These are phyloP conservation scores for Grosmannia penicillata DNA, from an alignment of 2,329 filamentous ascomycete species.

Conservation along the genomic window DNA sequence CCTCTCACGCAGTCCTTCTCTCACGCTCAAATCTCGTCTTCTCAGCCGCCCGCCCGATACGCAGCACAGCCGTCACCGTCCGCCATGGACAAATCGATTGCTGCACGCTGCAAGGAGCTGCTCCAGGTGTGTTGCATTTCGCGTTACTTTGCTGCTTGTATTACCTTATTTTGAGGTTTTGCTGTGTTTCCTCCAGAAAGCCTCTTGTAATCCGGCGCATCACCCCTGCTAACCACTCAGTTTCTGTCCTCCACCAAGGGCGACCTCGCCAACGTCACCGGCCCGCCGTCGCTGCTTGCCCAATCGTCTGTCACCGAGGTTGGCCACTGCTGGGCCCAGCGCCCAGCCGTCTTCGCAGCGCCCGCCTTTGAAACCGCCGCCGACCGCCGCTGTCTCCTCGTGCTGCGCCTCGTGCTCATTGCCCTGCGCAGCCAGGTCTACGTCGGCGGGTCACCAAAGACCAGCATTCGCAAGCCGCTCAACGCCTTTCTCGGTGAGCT, in stretches of 20 bases:
- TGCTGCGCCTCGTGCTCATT: conserved; percentile 31
- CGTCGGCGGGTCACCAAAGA: conserved; percentile 26
- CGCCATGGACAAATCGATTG: conserved; percentile 16
- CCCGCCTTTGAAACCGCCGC: conserved; percentile 28
- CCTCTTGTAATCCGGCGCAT: not conserved
- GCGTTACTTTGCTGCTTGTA: too few species aligned
- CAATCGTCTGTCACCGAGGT: conserved; percentile 35
- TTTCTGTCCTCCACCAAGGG: conserved; percentile 26
- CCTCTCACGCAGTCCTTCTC: not conserved
- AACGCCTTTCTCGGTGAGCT: conserved; percentile 38
- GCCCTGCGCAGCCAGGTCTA: conserved; percentile 32
- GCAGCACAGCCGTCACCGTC: not conserved
- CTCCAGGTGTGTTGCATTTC: conserved; percentile 12
- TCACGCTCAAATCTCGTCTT: not conserved
- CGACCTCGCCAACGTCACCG: conserved; percentile 36
- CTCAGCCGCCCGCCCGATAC: too few species aligned
- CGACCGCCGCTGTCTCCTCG: conserved; percentile 27
- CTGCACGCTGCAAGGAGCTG: conserved; percentile 17
- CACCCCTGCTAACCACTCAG: conserved; percentile 7
- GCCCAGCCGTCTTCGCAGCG: conserved; percentile 30
- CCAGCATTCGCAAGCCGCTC: conserved; percentile 36
- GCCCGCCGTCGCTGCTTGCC: conserved; percentile 32
- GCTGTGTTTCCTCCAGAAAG: too few species aligned
- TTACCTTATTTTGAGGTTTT: too few species aligned
- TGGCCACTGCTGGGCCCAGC: conserved; percentile 33